Evolutionary conservation across 768 basidiomycete species (phyloP).

Genomic region (Leccinum disarticulatum): DNA sequence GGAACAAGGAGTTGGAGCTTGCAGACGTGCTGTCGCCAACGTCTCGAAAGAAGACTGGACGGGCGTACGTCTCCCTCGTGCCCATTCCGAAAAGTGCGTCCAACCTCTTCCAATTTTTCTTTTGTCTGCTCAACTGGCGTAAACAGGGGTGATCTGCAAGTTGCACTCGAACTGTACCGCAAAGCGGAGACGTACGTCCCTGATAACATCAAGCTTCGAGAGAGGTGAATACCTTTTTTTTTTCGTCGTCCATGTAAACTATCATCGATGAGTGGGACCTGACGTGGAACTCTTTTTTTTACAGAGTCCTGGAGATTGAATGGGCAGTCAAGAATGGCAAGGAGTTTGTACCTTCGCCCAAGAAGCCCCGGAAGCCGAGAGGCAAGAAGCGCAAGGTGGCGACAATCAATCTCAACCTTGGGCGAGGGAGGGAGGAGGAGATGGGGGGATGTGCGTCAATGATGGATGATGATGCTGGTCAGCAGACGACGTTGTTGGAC

Average conservation of each 20-base stretch:
- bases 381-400: conserved; percentile 35
- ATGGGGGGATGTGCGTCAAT: conserved; percentile 4
- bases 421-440: conserved; percentile 17
- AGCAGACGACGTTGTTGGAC: conserved; percentile 28
- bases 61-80: conserved; percentile 80
- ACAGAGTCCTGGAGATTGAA: conserved; percentile 80
- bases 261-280: conserved; percentile 49
- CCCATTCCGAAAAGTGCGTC: conserved; percentile 76
- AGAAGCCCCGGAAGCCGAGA: conserved; percentile 38
- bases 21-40: conserved; percentile 67
- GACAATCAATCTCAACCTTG: conserved; percentile 12
- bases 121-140: background rate
- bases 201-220: conserved; percentile 82
- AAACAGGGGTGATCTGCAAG: conserved; percentile 71
- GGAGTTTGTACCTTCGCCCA: conserved; percentile 58
- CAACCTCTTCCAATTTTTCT: background rate
- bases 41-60: conserved; percentile 78
- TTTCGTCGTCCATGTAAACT: conserved; percentile 60
- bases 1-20: conserved; percentile 58
- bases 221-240: conserved; percentile 73
- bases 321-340: conserved; percentile 67
- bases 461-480: background rate
- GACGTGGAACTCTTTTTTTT: conserved; percentile 10
- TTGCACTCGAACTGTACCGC: conserved; percentile 78
- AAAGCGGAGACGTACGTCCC: conserved; percentile 82